Percentiles rank a stretch among this genome's conserved stretches.
phyloP scores from a whole-genome alignment of 2,329 filamentous ascomycete species.

The Alternaria ethzedia region DNA sequence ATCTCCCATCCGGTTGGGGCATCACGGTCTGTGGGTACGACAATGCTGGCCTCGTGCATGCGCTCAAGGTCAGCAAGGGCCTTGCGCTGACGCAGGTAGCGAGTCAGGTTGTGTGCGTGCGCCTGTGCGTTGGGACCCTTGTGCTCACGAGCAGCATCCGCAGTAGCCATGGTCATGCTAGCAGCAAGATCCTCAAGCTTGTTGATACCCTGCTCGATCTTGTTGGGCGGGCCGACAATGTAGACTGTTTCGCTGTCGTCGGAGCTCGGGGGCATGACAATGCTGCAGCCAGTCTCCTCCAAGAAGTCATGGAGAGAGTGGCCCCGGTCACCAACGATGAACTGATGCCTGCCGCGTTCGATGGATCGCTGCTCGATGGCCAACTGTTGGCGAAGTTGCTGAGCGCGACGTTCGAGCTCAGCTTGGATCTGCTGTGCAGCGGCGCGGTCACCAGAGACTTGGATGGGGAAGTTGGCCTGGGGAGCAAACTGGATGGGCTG shows the following conservation, averaged over 20 bases:
- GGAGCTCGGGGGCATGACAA: conserved; percentile 77
- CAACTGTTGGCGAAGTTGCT: conserved; percentile 77
- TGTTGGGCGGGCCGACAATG: conserved; percentile 78
- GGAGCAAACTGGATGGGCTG: conserved; percentile 74
- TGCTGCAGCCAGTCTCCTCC: conserved; percentile 85
- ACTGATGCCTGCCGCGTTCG: conserved; percentile 87
- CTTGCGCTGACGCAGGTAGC: conserved; percentile 82
- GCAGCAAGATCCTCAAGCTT: conserved; percentile 88
- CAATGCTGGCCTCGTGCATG: conserved; percentile 83
- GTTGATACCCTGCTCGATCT: conserved; percentile 76
- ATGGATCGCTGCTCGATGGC: conserved; percentile 80
- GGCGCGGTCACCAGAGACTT: conserved; percentile 82
- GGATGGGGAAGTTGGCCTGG: conserved; percentile 77
- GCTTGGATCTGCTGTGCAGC: conserved; percentile 81
- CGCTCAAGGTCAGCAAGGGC: conserved; percentile 84
- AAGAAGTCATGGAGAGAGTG: conserved; percentile 85
- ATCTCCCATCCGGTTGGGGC: conserved; percentile 83
- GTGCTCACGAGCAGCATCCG: conserved; percentile 83
- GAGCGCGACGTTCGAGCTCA: conserved; percentile 79
- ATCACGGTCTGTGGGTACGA: conserved; percentile 73
- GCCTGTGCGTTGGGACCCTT: conserved; percentile 73
- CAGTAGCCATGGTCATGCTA: conserved; percentile 81
- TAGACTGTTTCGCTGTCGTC: conserved; percentile 84
- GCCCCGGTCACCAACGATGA: conserved; percentile 87
- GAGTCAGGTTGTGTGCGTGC: conserved; percentile 85